phyloP scores from a whole-genome alignment of 1,284 basidiomycete genomes.

The Cystobasidium slooffiae region DNA sequence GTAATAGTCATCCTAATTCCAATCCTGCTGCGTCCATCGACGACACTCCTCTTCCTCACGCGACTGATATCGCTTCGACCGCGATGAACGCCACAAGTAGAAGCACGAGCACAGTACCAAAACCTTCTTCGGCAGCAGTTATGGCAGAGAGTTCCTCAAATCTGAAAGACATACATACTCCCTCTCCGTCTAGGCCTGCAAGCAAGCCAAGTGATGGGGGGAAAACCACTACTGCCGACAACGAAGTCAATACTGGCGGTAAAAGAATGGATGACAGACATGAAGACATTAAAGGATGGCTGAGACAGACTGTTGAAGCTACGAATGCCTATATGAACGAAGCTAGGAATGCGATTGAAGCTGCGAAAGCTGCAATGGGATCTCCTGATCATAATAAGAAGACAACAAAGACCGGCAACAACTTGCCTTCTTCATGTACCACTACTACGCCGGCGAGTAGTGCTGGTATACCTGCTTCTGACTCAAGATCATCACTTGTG shows the following conservation, averaged over 20 bases:
- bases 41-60: too few species aligned
- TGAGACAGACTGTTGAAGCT: conserved; percentile 29
- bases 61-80: too few species aligned
- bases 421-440: background rate
- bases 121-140: too few species aligned
- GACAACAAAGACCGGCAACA: background rate
- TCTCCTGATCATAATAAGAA: background rate
- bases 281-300: conserved; percentile 31
- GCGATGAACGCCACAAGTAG: too few species aligned
- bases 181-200: too few species aligned
- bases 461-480: background rate
- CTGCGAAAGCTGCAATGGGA: conserved; percentile 23
- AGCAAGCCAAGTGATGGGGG: background rate
- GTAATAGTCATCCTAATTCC: background rate
- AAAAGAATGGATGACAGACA: conserved; percentile 5
- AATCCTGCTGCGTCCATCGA: too few species aligned
- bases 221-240: background rate
- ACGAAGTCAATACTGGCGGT: background rate
- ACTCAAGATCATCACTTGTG: background rate
- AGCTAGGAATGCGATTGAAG: conserved; percentile 18
- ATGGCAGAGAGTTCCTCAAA: too few species aligned
- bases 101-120: too few species aligned
- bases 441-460: background rate
- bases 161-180: too few species aligned
- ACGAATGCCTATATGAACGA: conserved; percentile 30